Evolutionary conservation across 106 monocot species (phyloP), one percentile per base, ranked within the genome.

Genomic region (Allium fistulosum): DNA sequence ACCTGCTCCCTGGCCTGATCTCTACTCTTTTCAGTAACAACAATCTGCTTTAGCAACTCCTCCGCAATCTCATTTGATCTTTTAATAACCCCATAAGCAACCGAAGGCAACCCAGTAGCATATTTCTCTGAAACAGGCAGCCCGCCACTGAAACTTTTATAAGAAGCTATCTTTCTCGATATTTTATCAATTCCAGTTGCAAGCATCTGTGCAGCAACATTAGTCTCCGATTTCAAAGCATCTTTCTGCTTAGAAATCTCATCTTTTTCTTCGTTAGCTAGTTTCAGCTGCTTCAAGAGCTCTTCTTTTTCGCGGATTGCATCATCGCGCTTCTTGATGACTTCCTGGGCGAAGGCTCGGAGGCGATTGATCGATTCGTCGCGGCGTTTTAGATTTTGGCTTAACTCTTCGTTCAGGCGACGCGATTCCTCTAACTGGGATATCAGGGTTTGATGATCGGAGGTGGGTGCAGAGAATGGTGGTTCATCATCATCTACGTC

Each of bases 81-180:
- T 76, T 92, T 87, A 74, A 92, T 80, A 46, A 90, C 92, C 9
- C 97, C 97, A 15, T 92, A 92, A 4, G 86, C 92, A 27, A 97
- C 75, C 8, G 92, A 78, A 22, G 85, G 92, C 46, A 97, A 66
- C 15, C 97, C 97, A 9, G 88, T 77, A 22, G 58, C 49, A 71
- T 92, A 90, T 77, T 89, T 92, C 57, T 97, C 84, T 11, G 97
- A 92, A 17, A 71, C 77, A 3, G 97, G 97, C 48, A 92, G 80
- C 10, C 80, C 88, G 3, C 78, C 48, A 2, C 72, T 28, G 71
- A 85, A 88, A 51, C 72, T 82, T 60, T 67, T 77, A 68, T 79
- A 89, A 6, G 15, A 48, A 68, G 79, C 67, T 47, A 86, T 78
- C 52, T 91, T 91, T 9, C 63, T 62, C 16, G 89, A 84, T 59